A percentile compares a stretch with the other conserved stretches of the same genome.
Evolutionary conservation across 345 rosid genomes (phyloP).

Genomic region (Geranium rotundifolium): DNA sequence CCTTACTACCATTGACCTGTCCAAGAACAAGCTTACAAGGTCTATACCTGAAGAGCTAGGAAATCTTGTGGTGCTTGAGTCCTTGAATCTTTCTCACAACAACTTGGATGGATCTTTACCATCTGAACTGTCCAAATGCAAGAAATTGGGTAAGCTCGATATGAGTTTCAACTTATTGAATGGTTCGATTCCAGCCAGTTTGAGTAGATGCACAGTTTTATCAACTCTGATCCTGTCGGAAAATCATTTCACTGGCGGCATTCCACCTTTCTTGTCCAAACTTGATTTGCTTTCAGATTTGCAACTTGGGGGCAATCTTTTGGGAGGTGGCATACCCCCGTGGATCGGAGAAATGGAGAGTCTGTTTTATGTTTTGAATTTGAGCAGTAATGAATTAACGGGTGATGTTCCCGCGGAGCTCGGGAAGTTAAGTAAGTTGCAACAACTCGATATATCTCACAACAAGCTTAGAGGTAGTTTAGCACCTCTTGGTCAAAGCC

Average conservation of each 20-base stretch:
- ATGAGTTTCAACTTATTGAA: conserved; percentile 51
- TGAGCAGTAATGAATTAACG: conserved; percentile 44
- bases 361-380: conserved; percentile 45
- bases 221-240: conserved; percentile 39
- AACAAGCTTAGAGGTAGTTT: conserved; percentile 59
- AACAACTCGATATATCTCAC: conserved; percentile 45
- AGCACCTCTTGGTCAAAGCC: conserved; percentile 25
- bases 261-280: conserved; percentile 47
- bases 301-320: conserved; percentile 46
- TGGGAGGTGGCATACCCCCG: conserved; percentile 61
- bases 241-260: conserved; percentile 54
- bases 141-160: conserved; percentile 33
- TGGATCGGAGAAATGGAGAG: conserved; percentile 35
- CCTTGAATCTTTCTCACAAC: conserved; percentile 49
- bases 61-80: conserved; percentile 29
- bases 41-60: conserved; percentile 47
- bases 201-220: conserved; percentile 40
- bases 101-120: conserved; percentile 52
- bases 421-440: conserved; percentile 29
- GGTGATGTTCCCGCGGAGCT: conserved; percentile 49
- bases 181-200: conserved; percentile 40
- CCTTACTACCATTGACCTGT: conserved; percentile 41
- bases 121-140: conserved; percentile 41
- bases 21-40: conserved; percentile 51
- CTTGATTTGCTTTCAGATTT: conserved; percentile 36